Percentiles rank a stretch among this genome's conserved stretches.
These are phyloP conservation scores for Pythium aquatile DNA, from an alignment of 352 stramenopile species.

Conservation along the genomic window DNA sequence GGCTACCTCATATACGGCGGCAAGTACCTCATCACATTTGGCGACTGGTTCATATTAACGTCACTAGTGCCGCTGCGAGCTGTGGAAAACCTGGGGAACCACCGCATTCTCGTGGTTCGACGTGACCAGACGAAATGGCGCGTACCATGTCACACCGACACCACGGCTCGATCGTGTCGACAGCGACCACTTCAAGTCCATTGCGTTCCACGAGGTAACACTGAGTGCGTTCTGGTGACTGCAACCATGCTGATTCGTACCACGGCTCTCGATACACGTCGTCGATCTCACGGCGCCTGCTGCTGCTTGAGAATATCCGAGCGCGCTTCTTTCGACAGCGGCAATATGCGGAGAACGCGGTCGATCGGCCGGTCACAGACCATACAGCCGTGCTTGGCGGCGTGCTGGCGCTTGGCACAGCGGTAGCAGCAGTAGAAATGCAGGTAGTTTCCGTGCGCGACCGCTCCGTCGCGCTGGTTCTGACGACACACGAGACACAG, in stretches of 20 bases:
- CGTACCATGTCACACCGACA: too few species aligned
- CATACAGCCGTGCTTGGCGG: conserved; percentile 51
- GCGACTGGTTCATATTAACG: conserved; percentile 8
- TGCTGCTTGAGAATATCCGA: conserved; percentile 24
- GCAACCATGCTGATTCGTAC: not conserved
- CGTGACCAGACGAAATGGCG: too few species aligned
- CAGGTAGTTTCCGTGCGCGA: conserved; percentile 78
- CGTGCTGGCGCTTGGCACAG: conserved; percentile 68
- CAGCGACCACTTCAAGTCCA: too few species aligned
- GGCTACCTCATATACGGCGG: not conserved
- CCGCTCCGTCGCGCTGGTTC: conserved; percentile 56
- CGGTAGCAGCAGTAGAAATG: conserved; percentile 82
- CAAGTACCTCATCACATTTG: not conserved
- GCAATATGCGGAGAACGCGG: conserved; percentile 66
- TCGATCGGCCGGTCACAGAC: conserved; percentile 83
- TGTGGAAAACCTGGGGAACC: conserved; percentile 1
- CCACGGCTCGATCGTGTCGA: too few species aligned
- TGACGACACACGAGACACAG: conserved; percentile 66
- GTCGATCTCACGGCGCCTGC: not conserved
- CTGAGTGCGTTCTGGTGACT: not conserved
- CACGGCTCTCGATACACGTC: too few species aligned
- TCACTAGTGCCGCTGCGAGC: not conserved
- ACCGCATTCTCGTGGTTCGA: not conserved
- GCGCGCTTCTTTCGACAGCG: conserved; percentile 51
- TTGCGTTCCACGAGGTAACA: too few species aligned